A percentile compares a stretch with the other conserved stretches of the same genome.
phyloP scores from a whole-genome alignment of 345 rosid genomes.

The Raphanus raphanistrum region DNA sequence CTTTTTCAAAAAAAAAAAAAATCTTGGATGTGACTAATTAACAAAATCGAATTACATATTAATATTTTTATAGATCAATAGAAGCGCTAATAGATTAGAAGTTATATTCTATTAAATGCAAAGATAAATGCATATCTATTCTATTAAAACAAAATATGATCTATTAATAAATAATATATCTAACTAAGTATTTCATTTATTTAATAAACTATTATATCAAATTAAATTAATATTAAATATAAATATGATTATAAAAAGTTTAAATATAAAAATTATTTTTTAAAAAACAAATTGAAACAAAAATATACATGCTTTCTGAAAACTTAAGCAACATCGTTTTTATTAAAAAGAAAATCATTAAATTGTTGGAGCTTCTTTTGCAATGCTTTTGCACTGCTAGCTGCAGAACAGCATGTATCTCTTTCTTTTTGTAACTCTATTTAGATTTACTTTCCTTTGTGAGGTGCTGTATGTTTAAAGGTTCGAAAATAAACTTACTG shows the following conservation, averaged over 20 bases:
- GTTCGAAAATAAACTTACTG: background rate
- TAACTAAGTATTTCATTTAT: no score
- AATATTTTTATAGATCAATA: background rate
- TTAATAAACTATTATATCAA: no score
- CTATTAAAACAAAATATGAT: no score
- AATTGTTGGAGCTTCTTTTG: constrained; percentile 14
- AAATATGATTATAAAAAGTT: no score
- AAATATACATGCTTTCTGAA: background rate
- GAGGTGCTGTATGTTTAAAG: background rate
- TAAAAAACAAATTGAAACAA: no score
- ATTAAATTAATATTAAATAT: no score
- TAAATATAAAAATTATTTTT: no score
- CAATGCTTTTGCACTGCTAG: constrained; percentile 15
- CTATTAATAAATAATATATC: no score
- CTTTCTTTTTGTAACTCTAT: background rate
- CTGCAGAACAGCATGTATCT: constrained; percentile 29
- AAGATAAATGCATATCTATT: no score
- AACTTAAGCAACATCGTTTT: background rate
- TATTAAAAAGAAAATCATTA: background rate
- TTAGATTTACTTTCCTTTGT: background rate
- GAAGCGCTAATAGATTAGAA: background rate
- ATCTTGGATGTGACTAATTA: background rate
- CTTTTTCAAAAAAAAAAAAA: no score
- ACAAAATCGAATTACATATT: background rate
- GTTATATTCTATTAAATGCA: no score